phyloP scores from a whole-genome alignment of 2,329 filamentous ascomycete species.

The Venturia carpophila region DNA sequence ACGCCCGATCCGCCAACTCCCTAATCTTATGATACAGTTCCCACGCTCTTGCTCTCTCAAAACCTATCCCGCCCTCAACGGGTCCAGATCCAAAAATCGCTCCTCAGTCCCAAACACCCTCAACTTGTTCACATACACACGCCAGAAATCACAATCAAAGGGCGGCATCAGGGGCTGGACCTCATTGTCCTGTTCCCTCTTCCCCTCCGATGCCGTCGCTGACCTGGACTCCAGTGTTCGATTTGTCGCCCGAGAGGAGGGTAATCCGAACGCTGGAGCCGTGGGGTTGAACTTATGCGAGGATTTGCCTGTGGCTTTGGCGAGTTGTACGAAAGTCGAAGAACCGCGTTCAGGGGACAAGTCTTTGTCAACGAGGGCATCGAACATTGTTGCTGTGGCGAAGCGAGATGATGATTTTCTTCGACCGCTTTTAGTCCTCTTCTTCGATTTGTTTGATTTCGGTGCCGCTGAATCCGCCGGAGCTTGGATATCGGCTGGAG shows the following conservation, averaged over 20 bases:
- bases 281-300: background rate
- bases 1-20: background rate
- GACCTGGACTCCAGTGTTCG: background rate
- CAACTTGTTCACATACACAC: slow-evolving; percentile 50
- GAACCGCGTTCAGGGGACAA: background rate
- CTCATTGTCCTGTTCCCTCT: background rate
- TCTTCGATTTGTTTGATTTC: background rate
- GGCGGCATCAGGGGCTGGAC: slow-evolving; percentile 39
- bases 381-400: slow-evolving; percentile 15
- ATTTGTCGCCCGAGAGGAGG: background rate
- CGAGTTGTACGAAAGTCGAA: background rate
- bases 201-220: background rate
- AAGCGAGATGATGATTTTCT: slow-evolving; percentile 6
- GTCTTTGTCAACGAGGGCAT: slow-evolving; percentile 24
- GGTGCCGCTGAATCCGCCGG: background rate
- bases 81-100: slow-evolving; percentile 21
- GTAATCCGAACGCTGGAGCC: background rate
- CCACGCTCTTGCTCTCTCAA: background rate
- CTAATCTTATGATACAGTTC: background rate
- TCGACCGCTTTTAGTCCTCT: background rate
- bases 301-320: background rate
- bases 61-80: background rate
- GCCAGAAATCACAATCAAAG: slow-evolving; percentile 48
- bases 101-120: slow-evolving; percentile 54
- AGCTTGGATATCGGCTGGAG: background rate